These are phyloP conservation scores for Cicer chorassanicum DNA, from an alignment of 306 rosid species.

Conservation along the genomic window DNA sequence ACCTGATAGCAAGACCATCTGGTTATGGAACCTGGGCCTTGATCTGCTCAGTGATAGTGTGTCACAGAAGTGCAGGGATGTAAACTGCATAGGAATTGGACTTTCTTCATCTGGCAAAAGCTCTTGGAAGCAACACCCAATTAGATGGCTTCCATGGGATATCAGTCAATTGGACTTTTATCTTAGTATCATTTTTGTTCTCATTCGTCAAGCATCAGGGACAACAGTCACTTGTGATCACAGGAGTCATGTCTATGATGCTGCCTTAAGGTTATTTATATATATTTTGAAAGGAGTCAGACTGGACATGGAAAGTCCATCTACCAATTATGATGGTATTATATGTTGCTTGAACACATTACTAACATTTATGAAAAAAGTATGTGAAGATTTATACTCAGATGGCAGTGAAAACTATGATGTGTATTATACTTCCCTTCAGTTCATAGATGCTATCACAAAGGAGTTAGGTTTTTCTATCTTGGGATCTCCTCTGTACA, in stretches of 20 bases:
- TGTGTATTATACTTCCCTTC: slow-evolving; percentile 48
- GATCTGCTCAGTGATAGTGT: slow-evolving; percentile 65
- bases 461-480: slow-evolving; percentile 70
- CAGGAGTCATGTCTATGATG: slow-evolving; percentile 58
- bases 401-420: slow-evolving; percentile 53
- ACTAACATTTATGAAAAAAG: slow-evolving; percentile 59
- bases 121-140: slow-evolving; percentile 61
- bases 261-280: slow-evolving; percentile 62
- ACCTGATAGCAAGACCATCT: slow-evolving; percentile 64
- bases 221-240: slow-evolving; percentile 52
- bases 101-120: slow-evolving; percentile 50
- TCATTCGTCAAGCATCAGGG: slow-evolving; percentile 62
- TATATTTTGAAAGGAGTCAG: slow-evolving; percentile 72
- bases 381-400: slow-evolving; percentile 57
- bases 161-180: slow-evolving; percentile 66
- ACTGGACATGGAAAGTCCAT: slow-evolving; percentile 57
- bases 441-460: slow-evolving; percentile 59
- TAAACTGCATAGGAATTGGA: slow-evolving; percentile 42
- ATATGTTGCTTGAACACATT: slow-evolving; percentile 59
- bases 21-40: slow-evolving; percentile 66
- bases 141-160: slow-evolving; percentile 87
- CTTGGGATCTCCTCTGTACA: slow-evolving; percentile 80
- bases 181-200: slow-evolving; percentile 59
- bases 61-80: slow-evolving; percentile 58
- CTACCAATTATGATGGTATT: slow-evolving; percentile 63